Evolutionary conservation across 2,329 filamentous ascomycete genomes (phyloP).

Genomic region (Penicillium brasilianum): DNA sequence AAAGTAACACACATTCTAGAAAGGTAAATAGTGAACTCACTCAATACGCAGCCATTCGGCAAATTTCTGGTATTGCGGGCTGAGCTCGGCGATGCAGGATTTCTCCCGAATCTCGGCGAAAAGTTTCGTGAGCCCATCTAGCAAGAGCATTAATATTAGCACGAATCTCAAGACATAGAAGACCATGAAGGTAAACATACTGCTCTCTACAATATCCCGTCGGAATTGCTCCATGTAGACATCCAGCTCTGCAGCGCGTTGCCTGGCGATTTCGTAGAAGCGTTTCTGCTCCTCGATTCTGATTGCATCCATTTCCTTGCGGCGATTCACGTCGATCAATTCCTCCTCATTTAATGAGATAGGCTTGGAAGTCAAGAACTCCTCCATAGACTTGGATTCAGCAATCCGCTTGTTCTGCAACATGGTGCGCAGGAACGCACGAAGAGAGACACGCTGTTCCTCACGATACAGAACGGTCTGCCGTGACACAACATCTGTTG

Average conservation of each 20-base stretch:
- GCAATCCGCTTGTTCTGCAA: slow-evolving; percentile 84
- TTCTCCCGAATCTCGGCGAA: slow-evolving; percentile 94
- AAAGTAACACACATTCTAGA: neutral
- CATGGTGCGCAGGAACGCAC: slow-evolving; percentile 86
- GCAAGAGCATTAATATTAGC: slow-evolving; percentile 12
- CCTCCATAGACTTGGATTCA: slow-evolving; percentile 78
- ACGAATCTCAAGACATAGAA: neutral
- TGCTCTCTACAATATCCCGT: slow-evolving; percentile 71
- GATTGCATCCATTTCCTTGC: slow-evolving; percentile 83
- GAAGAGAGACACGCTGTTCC: slow-evolving; percentile 85
- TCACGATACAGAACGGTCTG: slow-evolving; percentile 76
- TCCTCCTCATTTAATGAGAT: slow-evolving; percentile 82
- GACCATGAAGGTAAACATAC: slow-evolving; percentile 53
- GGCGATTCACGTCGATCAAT: slow-evolving; percentile 74
- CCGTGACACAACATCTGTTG: slow-evolving; percentile 48
- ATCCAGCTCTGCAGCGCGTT: slow-evolving; percentile 88
- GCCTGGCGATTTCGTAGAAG: slow-evolving; percentile 94
- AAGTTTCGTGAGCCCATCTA: slow-evolving; percentile 85
- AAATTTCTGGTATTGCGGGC: slow-evolving; percentile 96
- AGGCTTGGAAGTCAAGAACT: slow-evolving; percentile 78
- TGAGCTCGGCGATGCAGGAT: slow-evolving; percentile 82
- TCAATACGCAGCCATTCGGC: slow-evolving; percentile 98
- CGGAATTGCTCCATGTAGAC: slow-evolving; percentile 92
- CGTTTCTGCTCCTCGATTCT: slow-evolving; percentile 88
- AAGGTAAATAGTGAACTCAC: slow-evolving; percentile 39